Conservation (phyloP, 2,329 filamentous ascomycete species). For the Elsinoe fawcettii region DNA sequence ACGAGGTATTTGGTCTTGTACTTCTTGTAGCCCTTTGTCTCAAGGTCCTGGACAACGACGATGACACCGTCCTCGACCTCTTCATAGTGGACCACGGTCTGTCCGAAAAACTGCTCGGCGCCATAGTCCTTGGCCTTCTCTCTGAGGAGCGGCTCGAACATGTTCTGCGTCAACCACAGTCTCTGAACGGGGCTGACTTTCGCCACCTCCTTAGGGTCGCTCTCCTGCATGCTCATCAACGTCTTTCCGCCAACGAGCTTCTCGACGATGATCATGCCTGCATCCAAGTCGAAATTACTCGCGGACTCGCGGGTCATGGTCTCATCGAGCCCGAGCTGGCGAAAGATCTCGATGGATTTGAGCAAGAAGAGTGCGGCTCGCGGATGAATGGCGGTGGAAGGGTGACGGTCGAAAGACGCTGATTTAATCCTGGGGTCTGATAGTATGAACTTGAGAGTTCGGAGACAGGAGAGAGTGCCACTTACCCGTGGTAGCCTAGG, state of each 20-base stretch:
- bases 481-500: conserved; percentile 21
- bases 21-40: conserved; percentile 13
- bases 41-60: conserved; percentile 16
- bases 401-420: conserved; percentile 21
- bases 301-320: conserved; percentile 19
- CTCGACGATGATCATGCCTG: conserved; percentile 21
- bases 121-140: conserved; percentile 19
- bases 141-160: conserved; percentile 22
- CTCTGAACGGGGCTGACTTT: conserved; percentile 19
- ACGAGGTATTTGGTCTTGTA: conserved; percentile 20
- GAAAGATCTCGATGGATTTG: conserved; percentile 22
- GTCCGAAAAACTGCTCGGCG: conserved; percentile 18
- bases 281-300: conserved; percentile 22
- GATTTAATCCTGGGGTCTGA: conserved; percentile 7
- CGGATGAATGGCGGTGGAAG: conserved; percentile 23
- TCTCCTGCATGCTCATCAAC: conserved; percentile 3
- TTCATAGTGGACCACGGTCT: conserved; percentile 20
- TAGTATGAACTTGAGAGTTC: background rate
- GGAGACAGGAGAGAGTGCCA: background rate
- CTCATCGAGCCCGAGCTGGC: conserved; percentile 22
- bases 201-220: conserved; percentile 17
- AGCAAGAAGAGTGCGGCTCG: conserved; percentile 22
- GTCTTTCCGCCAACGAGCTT: conserved; percentile 20
- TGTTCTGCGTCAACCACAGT: conserved; percentile 23
- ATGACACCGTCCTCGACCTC: conserved; percentile 19